A percentile compares a stretch with the other conserved stretches of the same genome.
These are phyloP conservation scores for Backusella tuberculispora DNA, from an alignment of 192 early-diverging fungal species.

Conservation along the genomic window DNA sequence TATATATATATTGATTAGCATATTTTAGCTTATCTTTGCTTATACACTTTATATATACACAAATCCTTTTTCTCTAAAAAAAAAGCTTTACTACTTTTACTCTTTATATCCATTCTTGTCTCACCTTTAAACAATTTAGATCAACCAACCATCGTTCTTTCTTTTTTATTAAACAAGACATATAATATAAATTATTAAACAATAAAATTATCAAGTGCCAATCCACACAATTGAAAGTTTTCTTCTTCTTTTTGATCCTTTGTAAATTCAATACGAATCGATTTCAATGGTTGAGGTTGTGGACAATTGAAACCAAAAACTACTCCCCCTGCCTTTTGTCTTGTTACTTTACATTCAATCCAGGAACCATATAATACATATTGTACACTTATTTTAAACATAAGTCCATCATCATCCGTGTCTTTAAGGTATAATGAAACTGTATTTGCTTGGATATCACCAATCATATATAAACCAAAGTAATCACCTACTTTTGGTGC, in stretches of 20 bases:
- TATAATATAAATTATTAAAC: slow-evolving; percentile 11
- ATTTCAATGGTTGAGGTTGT: background rate
- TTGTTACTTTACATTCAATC: background rate
- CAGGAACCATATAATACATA: slow-evolving; percentile 24
- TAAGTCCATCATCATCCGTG: background rate
- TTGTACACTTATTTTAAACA: slow-evolving; percentile 24
- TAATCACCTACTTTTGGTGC: slow-evolving; percentile 49
- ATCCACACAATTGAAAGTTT: slow-evolving; percentile 26
- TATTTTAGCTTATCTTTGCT: no score
- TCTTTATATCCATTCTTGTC: background rate
- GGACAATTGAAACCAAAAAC: slow-evolving; percentile 2
- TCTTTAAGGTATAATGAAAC: slow-evolving; percentile 2
- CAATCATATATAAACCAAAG: slow-evolving; percentile 53
- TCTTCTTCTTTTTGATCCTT: background rate
- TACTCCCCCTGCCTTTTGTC: background rate
- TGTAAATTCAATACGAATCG: slow-evolving; percentile 23
- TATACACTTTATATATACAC: no score
- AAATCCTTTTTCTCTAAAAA: background rate
- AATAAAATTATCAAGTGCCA: slow-evolving; percentile 30
- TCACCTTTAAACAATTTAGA: background rate
- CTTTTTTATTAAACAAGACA: background rate
- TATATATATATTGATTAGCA: no score
- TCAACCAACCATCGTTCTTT: background rate
- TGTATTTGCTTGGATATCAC: slow-evolving; percentile 16
- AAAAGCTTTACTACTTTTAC: background rate